Base-by-base conservation (phyloP, 768 basidiomycete genomes). In the Scleroderma bovista region DNA sequence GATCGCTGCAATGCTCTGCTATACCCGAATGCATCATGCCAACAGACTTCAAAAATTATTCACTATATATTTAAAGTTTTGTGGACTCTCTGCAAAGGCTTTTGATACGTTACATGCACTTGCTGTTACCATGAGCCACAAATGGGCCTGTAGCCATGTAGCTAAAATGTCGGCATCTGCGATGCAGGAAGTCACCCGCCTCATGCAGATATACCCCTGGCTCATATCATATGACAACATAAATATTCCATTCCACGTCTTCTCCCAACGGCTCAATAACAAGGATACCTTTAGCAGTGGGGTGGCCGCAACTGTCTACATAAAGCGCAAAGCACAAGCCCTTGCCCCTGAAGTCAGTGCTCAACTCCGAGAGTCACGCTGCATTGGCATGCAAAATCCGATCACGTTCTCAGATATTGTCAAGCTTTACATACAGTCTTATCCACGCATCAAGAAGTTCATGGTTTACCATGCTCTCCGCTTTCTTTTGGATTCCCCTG, bases 251-350 rank as follows among this genome's bases (percentile, higher is more conserved):
- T 69, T 74, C 48, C 57, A 57, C 11, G 61, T 67, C 10, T 74
- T 67, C 50, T 65, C 71, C 0, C 74, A 75, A 41, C 54, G 65
- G 0, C 22, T 73, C 1, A 59, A 73, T 46, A 72, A 73, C 20
- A 59, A 69, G 41, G 51, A 51, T 4, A 54, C 69, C 15, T 70
- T 74, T 51, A 68, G 63, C 15, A 68, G 44, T 56, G 72, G 72
- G 0, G 70, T 64, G 0, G 70, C 67, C 0, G 71, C 63, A 0
- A 72, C 72, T 1, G 26, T 58, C 1, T 72, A 64, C 39, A 52
- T 72, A 54, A 63, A 67, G 45, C 60, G 48, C 0, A 51, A 62
- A 44, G 61, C 61, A 1, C 47, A 37, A 17, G 43, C 44, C 0
- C 41, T 69, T 4, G 38, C 52, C 0, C 44, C 43, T 11, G 23